These are phyloP conservation scores for Halophytophthora polymorphica DNA, from an alignment of 352 stramenopile genomes.

Conservation along the genomic window DNA sequence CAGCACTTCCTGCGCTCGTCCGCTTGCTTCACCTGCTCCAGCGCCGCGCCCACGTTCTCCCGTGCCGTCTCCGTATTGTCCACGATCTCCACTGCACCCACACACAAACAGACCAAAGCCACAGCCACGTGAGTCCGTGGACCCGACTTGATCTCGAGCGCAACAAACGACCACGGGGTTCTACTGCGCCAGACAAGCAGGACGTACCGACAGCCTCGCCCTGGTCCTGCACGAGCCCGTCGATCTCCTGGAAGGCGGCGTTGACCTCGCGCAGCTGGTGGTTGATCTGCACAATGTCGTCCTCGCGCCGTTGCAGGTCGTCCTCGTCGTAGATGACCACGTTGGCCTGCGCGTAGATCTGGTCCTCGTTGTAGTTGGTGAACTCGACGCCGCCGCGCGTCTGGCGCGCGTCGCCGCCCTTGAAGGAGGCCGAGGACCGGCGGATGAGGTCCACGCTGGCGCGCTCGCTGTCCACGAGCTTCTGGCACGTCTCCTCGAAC, in stretches of 20 bases:
- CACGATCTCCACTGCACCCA: conserved; percentile 47
- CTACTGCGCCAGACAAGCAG: background rate
- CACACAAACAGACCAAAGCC: background rate
- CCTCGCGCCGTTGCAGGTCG: conserved; percentile 53
- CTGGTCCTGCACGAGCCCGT: conserved; percentile 59
- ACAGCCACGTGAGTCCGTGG: no score
- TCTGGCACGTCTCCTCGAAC: conserved; percentile 56
- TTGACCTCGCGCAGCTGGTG: conserved; percentile 67
- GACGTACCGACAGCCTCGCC: conserved; percentile 60
- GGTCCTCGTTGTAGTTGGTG: conserved; percentile 61
- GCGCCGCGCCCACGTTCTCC: conserved; percentile 42
- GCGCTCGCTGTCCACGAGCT: conserved; percentile 41
- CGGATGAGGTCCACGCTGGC: conserved; percentile 48
- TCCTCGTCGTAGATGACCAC: conserved; percentile 64
- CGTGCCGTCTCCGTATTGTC: conserved; percentile 47
- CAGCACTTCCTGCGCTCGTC: conserved; percentile 52
- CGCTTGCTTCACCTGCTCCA: conserved; percentile 54
- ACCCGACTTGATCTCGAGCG: no score
- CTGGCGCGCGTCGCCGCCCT: conserved; percentile 27
- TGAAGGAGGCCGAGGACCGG: conserved; percentile 44
- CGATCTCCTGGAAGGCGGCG: conserved; percentile 59
- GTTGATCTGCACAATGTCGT: conserved; percentile 75
- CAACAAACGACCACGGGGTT: conserved; percentile 2
- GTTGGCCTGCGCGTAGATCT: conserved; percentile 64
- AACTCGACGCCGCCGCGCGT: conserved; percentile 31